Conservation (phyloP, 2,329 filamentous ascomycete genomes). For the Escovopsis sp. region DNA sequence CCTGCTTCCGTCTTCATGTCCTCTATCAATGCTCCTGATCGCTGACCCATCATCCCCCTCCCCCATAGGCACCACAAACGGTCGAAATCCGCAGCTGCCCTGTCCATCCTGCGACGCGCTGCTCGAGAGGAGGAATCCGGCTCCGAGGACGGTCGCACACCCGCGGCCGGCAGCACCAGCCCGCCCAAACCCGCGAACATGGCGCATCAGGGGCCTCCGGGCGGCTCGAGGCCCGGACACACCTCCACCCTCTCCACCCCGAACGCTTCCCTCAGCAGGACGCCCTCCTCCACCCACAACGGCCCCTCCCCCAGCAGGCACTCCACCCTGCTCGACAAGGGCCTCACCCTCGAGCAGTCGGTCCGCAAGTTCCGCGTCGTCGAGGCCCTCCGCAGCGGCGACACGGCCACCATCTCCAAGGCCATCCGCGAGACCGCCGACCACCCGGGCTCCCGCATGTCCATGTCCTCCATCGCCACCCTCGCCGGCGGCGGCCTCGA, state of each 20-base stretch:
- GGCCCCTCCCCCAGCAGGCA: constrained; percentile 8
- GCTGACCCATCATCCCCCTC: background rate
- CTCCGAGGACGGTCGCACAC: constrained; percentile 32
- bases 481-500: constrained; percentile 37
- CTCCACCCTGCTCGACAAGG: constrained; percentile 25
- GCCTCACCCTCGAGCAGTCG: constrained; percentile 67
- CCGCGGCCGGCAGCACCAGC: constrained; percentile 15
- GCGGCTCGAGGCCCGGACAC: constrained; percentile 25
- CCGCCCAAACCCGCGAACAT: constrained; percentile 19
- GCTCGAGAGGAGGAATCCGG: constrained; percentile 37
- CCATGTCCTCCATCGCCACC: constrained; percentile 37
- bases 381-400: constrained; percentile 78
- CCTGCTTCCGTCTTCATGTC: too few relatives aligned
- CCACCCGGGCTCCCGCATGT: constrained; percentile 32
- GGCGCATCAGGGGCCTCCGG: constrained; percentile 13
- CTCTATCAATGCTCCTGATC: too few relatives aligned
- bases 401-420: constrained; percentile 78
- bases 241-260: constrained; percentile 31
- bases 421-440: constrained; percentile 56
- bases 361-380: constrained; percentile 90
- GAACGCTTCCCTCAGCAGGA: constrained; percentile 25
- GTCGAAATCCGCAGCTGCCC: constrained; percentile 35
- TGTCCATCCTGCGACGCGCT: constrained; percentile 40
- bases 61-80: constrained; percentile 27
- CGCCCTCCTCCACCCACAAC: constrained; percentile 18